phyloP scores from a whole-genome alignment of 306 rosid genomes.

The Vigna unguiculata region DNA sequence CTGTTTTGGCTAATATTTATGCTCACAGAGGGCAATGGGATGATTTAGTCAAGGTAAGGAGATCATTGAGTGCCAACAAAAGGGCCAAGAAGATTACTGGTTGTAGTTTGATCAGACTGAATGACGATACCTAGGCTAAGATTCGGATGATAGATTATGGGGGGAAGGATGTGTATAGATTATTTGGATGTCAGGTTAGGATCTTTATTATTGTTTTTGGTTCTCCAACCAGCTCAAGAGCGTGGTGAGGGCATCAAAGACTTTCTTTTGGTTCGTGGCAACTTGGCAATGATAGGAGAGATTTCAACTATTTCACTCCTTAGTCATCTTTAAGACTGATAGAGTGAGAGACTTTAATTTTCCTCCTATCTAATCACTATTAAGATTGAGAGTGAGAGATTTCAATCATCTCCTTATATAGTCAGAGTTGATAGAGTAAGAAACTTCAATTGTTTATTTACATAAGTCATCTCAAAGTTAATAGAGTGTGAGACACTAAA shows the following conservation, averaged over 20 bases:
- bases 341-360: too few species aligned
- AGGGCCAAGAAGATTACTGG: conserved; percentile 69
- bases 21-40: conserved; percentile 75
- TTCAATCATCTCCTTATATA: too few species aligned
- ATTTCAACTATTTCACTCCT: too few species aligned
- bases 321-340: too few species aligned
- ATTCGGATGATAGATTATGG: conserved; percentile 5
- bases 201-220: neutral
- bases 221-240: neutral
- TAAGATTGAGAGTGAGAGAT: too few species aligned
- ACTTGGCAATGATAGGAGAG: too few species aligned
- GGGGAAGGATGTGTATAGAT: conserved; percentile 2
- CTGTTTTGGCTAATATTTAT: conserved; percentile 74
- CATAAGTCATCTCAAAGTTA: too few species aligned
- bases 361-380: too few species aligned
- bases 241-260: neutral
- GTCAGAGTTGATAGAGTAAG: too few species aligned
- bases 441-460: too few species aligned
- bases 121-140: conserved; percentile 27
- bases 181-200: neutral
- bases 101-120: conserved; percentile 59
- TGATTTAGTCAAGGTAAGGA: conserved; percentile 64
- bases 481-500: too few species aligned
- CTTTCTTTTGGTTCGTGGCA: neutral
- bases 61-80: conserved; percentile 52